Conservation (phyloP, 23 red algal species). For the Gracilaria gracilis region DNA sequence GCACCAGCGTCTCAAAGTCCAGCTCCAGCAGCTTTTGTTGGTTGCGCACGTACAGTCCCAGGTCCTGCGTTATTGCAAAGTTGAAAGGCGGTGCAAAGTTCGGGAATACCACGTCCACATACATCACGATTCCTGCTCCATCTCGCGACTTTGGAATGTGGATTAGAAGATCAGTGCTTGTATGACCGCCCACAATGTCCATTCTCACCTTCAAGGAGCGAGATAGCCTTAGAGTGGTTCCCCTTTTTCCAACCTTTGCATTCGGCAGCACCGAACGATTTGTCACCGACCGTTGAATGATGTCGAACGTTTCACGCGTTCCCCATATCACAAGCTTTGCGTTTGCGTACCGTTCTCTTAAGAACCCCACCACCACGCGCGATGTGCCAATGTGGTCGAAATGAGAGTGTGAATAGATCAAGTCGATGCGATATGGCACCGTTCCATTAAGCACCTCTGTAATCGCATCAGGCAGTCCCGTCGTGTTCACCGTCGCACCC, state of each 20-base stretch:
- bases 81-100: conserved; percentile 12
- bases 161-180: conserved; percentile 20
- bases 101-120: conserved; percentile 58
- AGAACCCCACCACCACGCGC: neutral
- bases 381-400: conserved; percentile 65
- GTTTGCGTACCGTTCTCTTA: neutral
- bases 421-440: neutral
- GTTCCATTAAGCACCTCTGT: conserved; percentile 4
- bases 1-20: conserved; percentile 29
- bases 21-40: conserved; percentile 32
- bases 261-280: conserved; percentile 8
- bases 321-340: conserved; percentile 43
- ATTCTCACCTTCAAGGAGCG: conserved; percentile 1
- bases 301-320: neutral
- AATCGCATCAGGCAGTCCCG: neutral
- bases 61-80: conserved; percentile 36
- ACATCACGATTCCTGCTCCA: neutral
- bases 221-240: neutral
- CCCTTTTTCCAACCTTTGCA: neutral
- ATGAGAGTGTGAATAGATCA: conserved; percentile 62
- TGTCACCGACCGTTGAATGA: conserved; percentile 12
- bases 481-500: neutral
- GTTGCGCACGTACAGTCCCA: conserved; percentile 12
- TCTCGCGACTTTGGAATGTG: conserved; percentile 28
- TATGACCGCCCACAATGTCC: conserved; percentile 59